Base-by-base conservation (phyloP, 352 stramenopile species). In the Saprolegnia diclina region DNA sequence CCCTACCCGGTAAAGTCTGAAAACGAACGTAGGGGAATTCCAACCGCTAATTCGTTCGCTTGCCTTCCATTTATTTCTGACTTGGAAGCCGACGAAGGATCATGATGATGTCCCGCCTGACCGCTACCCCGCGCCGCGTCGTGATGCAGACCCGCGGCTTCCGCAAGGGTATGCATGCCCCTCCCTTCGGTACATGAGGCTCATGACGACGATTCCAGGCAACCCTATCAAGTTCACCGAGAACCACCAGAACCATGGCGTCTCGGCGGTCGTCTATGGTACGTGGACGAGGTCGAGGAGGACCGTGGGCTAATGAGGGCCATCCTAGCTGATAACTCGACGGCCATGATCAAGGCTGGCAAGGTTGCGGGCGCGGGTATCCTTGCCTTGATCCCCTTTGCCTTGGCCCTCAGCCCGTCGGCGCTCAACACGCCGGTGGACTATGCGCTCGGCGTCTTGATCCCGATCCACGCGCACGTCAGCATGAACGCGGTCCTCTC, bases 401-500 rank as follows among this genome's bases (percentile, higher is more conserved):
- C 86, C 52, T 84, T 92, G 62, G 73, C 90, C 48, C 73, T 92
- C 59, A 91, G 82, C 70, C 86, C 86, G n/a, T 94, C 86, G 71
- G 56, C 77, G 29, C 68, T 94, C 24, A 76, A 75, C 56, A 42
- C 91, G 40, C 85, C 87, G 3, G 83, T 96, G 53, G 88, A 96
- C 74, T 73, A 89, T 54, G 77, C 82, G 48, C 72, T 98, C 18
- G 81, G 88, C 50, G 80, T 88, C 46, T 78, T 93, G 52, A 82
- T 98, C 72, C 83, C 91, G 3, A 77, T 93, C 45, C 94, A 98
- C 77, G 80, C 79, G 38, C 94, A 96, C 81, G 95, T 98, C 56
- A 92, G 94, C 56, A 88, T 98, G 79, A 98, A 97, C 82, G 91
- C 95, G 74, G 91, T 98, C 65, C 89, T 92, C 56, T 95, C 89